Conservation (phyloP, 2,329 filamentous ascomycete species). For the Botrytis fragariae region DNA sequence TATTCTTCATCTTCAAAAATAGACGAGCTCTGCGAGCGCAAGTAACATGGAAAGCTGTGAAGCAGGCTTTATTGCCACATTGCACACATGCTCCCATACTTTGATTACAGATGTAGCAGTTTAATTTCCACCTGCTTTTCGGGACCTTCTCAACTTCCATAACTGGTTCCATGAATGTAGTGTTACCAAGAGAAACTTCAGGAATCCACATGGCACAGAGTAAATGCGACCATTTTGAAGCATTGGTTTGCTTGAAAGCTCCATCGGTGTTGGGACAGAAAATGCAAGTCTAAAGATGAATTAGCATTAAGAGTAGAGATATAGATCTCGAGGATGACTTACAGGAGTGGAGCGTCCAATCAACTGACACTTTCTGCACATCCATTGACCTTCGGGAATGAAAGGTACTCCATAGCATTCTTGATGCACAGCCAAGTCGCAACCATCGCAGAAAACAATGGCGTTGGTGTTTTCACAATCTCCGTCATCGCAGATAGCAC, state of each 20-base stretch:
- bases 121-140: slow-evolving; percentile 87
- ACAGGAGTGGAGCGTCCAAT: slow-evolving; percentile 88
- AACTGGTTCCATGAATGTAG: slow-evolving; percentile 96
- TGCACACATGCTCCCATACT: slow-evolving; percentile 98
- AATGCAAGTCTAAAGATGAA: slow-evolving; percentile 70
- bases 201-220: slow-evolving; percentile 99
- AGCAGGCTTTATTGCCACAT: slow-evolving; percentile 96
- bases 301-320: slow-evolving; percentile 23
- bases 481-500: slow-evolving; percentile 97
- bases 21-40: slow-evolving; percentile 85
- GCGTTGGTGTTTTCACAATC: slow-evolving; percentile 99
- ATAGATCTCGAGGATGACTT: slow-evolving; percentile 40
- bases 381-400: slow-evolving; percentile 97
- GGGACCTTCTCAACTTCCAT: slow-evolving; percentile 98
- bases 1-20: slow-evolving; percentile 95
- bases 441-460: slow-evolving; percentile 98
- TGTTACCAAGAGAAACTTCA: slow-evolving; percentile 91
- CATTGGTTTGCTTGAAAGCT: slow-evolving; percentile 96
- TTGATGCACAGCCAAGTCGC: slow-evolving; percentile 95
- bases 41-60: slow-evolving; percentile 94
- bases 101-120: slow-evolving; percentile 95
- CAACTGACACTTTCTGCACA: slow-evolving; percentile 93
- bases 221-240: slow-evolving; percentile 93
- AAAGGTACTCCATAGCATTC: slow-evolving; percentile 99
- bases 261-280: slow-evolving; percentile 98